A percentile compares a stretch with the other conserved stretches of the same genome.
phyloP scores from a whole-genome alignment of 371 early-diverging fungal genomes.

The Chytridiales sp. region DNA sequence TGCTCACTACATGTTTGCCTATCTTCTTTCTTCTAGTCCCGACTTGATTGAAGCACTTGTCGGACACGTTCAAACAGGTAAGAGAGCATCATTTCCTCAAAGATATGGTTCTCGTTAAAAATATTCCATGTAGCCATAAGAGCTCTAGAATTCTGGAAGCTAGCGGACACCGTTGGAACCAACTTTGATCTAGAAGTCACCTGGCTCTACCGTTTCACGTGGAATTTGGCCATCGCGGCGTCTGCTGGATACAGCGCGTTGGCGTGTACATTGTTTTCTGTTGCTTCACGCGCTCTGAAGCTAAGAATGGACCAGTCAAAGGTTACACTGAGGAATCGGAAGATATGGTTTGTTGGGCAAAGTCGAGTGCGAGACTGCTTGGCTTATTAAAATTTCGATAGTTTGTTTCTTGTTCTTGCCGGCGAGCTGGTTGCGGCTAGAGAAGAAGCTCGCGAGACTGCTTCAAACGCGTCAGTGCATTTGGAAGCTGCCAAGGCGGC shows the following conservation, averaged over 20 bases:
- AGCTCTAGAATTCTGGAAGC: constrained; percentile 4
- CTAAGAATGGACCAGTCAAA: neutral
- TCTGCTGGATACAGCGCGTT: neutral
- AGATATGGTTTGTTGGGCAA: constrained; percentile 3
- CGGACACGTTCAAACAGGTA: constrained; percentile 4
- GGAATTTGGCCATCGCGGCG: constrained; percentile 15
- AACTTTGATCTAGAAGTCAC: constrained; percentile 14
- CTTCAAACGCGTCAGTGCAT: constrained; percentile 4
- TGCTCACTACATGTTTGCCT: too few species aligned
- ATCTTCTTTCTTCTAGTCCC: too few species aligned
- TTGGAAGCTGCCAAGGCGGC: too few species aligned
- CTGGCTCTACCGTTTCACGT: constrained; percentile 15
- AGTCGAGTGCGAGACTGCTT: neutral
- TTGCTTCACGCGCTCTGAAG: neutral
- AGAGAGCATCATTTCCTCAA: neutral
- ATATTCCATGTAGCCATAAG: constrained; percentile 1
- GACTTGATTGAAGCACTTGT: constrained; percentile 2
- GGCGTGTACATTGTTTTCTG: constrained; percentile 10
- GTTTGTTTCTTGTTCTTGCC: constrained; percentile 7
- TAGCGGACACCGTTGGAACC: neutral
- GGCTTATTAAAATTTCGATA: neutral
- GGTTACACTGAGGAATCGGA: constrained; percentile 1
- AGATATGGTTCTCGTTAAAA: neutral
- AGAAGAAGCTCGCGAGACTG: constrained; percentile 9
- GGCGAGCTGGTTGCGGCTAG: constrained; percentile 19